Evolutionary conservation across 805 yeast species (phyloP), one percentile per base, ranked within the genome.

Genomic region (Torulaspora quercuum): DNA sequence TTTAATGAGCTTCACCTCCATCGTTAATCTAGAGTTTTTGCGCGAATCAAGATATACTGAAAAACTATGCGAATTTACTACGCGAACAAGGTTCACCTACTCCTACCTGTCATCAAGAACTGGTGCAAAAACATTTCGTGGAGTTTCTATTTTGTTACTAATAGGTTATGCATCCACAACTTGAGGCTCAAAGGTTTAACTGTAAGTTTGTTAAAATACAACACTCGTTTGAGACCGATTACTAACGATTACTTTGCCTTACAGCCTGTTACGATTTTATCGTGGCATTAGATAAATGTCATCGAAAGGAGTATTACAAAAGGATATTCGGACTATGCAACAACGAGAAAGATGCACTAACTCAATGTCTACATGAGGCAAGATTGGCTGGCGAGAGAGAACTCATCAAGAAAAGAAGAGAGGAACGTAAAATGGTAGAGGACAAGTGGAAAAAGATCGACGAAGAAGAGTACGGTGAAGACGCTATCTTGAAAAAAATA

Each of bases 231-330:
- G 17, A 27, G 23, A n/a, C 11, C 18, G 10, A 17, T 21, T 41
- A 50, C 42, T 46, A 41, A 45, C 50, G 23, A 20, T 17, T 14
- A 11, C 24, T 15, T 29, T 39, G 11, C 14, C 31, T 26, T 20
- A 16, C 39, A 73, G 82, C 82, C 12, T 90, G 98, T 61, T 78
- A 75, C 35, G 84, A 81, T 44, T 72, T 87, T 25, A 87, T 92
- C 59, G 80, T 81, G 44, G 96, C 95, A 0, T 72, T 90, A 5
- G 95, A 90, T 52, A 81, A 85, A 56, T 90, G 98, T 58, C 96
- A 89, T 53, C 72, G 76, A 41, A 71, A 71, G 37, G 82, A 79
- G 37, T 82, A 79, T 48, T 49, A 82, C 42, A 72, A 75, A 47
- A 76, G 83, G 57, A 79, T 84, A 6, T 67, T 86, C 48, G 97